These are phyloP conservation scores for Blastomyces silverae DNA, from an alignment of 2,329 filamentous ascomycete species.

Conservation along the genomic window DNA sequence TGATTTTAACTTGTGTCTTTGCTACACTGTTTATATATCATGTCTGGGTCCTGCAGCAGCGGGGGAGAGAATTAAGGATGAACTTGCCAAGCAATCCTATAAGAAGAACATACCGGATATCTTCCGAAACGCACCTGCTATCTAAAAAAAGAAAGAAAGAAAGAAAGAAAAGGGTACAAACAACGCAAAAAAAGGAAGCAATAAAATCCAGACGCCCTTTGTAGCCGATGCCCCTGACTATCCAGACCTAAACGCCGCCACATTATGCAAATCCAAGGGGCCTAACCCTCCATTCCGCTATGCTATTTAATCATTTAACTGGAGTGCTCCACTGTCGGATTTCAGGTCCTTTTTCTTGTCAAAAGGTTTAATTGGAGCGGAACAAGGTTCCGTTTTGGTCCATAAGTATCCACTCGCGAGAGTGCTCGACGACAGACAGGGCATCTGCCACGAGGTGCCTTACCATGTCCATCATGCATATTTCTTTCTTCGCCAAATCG, in stretches of 20 bases:
- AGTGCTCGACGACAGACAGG: slow-evolving; percentile 43
- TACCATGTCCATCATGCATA: slow-evolving; percentile 31
- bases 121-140: neutral
- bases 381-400: slow-evolving; percentile 33
- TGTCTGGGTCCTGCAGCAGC: neutral
- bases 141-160: neutral
- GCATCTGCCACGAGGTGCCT: slow-evolving; percentile 36
- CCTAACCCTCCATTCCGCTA: neutral
- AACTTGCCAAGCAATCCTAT: neutral
- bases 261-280: slow-evolving; percentile 4
- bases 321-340: neutral
- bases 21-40: neutral
- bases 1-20: too few relatives aligned
- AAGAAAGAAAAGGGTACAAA: neutral
- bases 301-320: neutral
- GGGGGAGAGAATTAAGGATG: neutral
- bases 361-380: slow-evolving; percentile 36
- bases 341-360: slow-evolving; percentile 26
- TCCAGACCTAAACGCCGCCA: neutral
- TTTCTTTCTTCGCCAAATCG: slow-evolving; percentile 49
- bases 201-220: neutral
- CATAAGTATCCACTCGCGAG: slow-evolving; percentile 32
- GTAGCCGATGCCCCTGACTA: neutral
- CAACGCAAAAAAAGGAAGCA: neutral
- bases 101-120: neutral